Conservation (phyloP, 352 stramenopile genomes). For the Aphanomyces cochlioides region DNA sequence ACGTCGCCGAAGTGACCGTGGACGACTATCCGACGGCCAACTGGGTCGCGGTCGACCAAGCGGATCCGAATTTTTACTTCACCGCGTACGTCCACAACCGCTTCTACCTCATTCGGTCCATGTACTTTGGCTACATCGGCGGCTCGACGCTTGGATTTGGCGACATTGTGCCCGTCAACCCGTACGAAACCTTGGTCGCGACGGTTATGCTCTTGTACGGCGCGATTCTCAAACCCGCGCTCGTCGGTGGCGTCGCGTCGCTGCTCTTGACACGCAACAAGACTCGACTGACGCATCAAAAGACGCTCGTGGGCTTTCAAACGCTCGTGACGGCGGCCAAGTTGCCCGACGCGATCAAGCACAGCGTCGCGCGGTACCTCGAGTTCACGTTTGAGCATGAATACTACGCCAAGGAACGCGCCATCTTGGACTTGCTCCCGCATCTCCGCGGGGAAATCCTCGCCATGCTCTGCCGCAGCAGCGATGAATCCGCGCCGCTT, state of each 20-base stretch:
- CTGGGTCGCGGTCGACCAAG: slow-evolving; percentile 25
- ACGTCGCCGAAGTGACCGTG: slow-evolving; percentile 15
- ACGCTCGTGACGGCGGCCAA: slow-evolving; percentile 26
- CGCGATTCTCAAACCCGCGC: slow-evolving; percentile 30
- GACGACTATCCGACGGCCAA: not conserved
- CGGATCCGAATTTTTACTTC: slow-evolving; percentile 20
- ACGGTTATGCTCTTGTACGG: slow-evolving; percentile 30
- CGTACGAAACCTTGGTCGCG: slow-evolving; percentile 26
- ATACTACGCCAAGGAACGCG: slow-evolving; percentile 43
- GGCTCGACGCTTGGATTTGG: slow-evolving; percentile 31
- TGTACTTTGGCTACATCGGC: slow-evolving; percentile 33
- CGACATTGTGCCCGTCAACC: slow-evolving; percentile 32
- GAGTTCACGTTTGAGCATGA: slow-evolving; percentile 49
- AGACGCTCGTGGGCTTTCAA: slow-evolving; percentile 28
- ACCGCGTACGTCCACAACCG: slow-evolving; percentile 26
- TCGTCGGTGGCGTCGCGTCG: slow-evolving; percentile 29
- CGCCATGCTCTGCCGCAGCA: slow-evolving; percentile 34
- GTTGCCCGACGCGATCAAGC: slow-evolving; percentile 33
- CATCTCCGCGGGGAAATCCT: slow-evolving; percentile 35
- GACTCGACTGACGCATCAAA: slow-evolving; percentile 19
- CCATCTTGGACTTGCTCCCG: slow-evolving; percentile 41
- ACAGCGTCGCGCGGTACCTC: slow-evolving; percentile 43
- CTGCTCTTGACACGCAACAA: slow-evolving; percentile 29
- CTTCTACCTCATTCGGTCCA: slow-evolving; percentile 30
- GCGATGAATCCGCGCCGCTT: slow-evolving; percentile 34